Percentiles rank a stretch among this genome's conserved stretches.
Evolutionary conservation across 2,329 filamentous ascomycete genomes (phyloP).

Genomic region (Monosporascus sp.): DNA sequence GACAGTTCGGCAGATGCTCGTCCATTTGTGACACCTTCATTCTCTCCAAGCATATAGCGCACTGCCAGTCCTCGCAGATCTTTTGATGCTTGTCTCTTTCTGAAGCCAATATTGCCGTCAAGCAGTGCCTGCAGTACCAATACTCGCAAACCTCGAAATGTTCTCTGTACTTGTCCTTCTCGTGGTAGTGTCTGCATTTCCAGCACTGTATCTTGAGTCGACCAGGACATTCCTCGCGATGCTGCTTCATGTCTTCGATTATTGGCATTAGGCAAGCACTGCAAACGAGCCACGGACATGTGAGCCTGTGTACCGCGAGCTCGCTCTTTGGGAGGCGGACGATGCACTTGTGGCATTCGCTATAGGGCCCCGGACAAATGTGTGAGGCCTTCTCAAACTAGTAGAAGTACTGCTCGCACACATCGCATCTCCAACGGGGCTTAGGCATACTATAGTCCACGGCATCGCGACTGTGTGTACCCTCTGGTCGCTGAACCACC

Average conservation of each 20-base stretch:
- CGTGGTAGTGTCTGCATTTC: conserved; percentile 1
- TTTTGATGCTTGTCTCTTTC: conserved; percentile 1
- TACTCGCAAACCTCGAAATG: conserved; percentile 1
- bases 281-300: neutral
- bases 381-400: conserved; percentile 1
- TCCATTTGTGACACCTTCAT: neutral
- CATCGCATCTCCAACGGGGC: neutral
- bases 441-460: neutral
- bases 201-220: conserved; percentile 1
- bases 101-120: neutral
- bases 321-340: neutral
- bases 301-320: neutral
- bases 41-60: neutral
- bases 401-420: conserved; percentile 1
- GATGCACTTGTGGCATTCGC: neutral
- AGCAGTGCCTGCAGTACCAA: neutral
- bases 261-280: neutral
- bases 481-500: neutral
- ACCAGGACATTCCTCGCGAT: neutral
- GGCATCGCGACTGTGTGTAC: neutral
- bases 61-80: neutral
- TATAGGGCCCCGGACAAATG: neutral
- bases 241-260: neutral
- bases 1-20: neutral
- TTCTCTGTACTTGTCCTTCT: neutral